A percentile compares a stretch with the other conserved stretches of the same genome.
Conservation (phyloP, 176 grass and related monocot species). For the Paspalum vaginatum region DNA sequence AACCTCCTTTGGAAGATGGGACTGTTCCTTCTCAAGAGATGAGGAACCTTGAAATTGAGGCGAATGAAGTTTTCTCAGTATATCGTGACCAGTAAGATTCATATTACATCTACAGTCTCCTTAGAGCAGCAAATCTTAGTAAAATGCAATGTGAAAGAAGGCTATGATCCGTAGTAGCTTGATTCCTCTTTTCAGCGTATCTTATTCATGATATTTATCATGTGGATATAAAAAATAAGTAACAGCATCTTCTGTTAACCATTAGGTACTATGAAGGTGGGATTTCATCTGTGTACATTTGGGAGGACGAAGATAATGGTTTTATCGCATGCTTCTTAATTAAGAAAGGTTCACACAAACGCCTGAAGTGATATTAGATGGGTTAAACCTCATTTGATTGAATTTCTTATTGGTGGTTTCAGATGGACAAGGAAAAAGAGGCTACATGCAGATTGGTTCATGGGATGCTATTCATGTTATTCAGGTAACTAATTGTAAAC, state of each 20-base stretch:
- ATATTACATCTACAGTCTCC: conserved; percentile 24
- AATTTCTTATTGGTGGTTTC: conserved; percentile 44
- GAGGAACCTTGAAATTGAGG: conserved; percentile 84
- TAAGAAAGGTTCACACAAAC: conserved; percentile 75
- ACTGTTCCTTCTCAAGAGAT: conserved; percentile 73
- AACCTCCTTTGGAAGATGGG: conserved; percentile 90
- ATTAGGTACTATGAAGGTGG: conserved; percentile 99
- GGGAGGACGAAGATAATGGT: conserved; percentile 81
- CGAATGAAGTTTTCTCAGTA: conserved; percentile 90
- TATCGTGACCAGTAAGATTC: conserved; percentile 94
- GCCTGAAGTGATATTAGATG: neutral
- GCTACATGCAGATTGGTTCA: conserved; percentile 84
- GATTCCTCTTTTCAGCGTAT: neutral
- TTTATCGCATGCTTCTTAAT: conserved; percentile 97
- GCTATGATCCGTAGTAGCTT: neutral
- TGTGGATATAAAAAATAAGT: conserved; percentile 1
- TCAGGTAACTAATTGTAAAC: conserved; percentile 59
- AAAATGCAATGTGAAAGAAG: conserved; percentile 23
- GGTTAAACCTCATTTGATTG: neutral
- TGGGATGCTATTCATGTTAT: conserved; percentile 99
- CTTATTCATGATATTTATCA: neutral
- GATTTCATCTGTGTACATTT: conserved; percentile 95
- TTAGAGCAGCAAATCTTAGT: neutral
- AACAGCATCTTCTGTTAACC: conserved; percentile 30
- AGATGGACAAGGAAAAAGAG: conserved; percentile 91